Percentiles rank a stretch among this genome's conserved stretches.
Conservation (phyloP, 116 monocot species). For the Zostera marina region DNA sequence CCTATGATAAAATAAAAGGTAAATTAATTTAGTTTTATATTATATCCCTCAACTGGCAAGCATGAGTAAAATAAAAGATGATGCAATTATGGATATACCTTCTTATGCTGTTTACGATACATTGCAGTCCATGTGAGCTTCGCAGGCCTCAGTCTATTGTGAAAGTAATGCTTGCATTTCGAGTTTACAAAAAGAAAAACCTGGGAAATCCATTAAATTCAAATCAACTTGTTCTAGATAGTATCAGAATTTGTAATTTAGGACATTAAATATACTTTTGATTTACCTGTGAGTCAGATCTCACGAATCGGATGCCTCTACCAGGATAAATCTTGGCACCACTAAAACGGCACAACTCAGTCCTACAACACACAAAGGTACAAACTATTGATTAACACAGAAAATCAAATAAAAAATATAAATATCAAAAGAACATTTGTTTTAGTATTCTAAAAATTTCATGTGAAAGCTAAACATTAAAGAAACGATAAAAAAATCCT, state of each 20-base stretch:
- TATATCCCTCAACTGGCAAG: neutral
- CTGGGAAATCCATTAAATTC: slow-evolving; percentile 4
- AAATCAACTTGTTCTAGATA: neutral
- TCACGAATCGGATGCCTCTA: slow-evolving; percentile 17
- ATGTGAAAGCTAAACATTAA: no score
- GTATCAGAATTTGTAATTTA: neutral
- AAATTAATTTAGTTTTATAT: neutral
- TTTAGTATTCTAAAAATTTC: neutral
- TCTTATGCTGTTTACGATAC: slow-evolving; percentile 66
- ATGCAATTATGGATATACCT: slow-evolving; percentile 13
- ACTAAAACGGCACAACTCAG: slow-evolving; percentile 20
- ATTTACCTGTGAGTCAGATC: slow-evolving; percentile 18
- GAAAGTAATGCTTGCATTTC: slow-evolving; percentile 61
- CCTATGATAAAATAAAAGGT: slow-evolving; percentile 9
- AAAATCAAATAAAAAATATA: neutral
- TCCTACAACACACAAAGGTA: slow-evolving; percentile 7
- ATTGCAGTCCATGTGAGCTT: slow-evolving; percentile 64
- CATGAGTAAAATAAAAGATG: neutral
- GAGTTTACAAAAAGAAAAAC: slow-evolving; percentile 54
- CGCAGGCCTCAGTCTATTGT: slow-evolving; percentile 55
- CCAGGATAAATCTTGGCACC: slow-evolving; percentile 24
- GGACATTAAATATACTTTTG: no score
- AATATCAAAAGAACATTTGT: neutral
- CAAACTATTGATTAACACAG: no score
- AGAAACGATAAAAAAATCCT: no score